Conservation (phyloP, 2,329 filamentous ascomycete genomes). For the Falciphora oryzae region DNA sequence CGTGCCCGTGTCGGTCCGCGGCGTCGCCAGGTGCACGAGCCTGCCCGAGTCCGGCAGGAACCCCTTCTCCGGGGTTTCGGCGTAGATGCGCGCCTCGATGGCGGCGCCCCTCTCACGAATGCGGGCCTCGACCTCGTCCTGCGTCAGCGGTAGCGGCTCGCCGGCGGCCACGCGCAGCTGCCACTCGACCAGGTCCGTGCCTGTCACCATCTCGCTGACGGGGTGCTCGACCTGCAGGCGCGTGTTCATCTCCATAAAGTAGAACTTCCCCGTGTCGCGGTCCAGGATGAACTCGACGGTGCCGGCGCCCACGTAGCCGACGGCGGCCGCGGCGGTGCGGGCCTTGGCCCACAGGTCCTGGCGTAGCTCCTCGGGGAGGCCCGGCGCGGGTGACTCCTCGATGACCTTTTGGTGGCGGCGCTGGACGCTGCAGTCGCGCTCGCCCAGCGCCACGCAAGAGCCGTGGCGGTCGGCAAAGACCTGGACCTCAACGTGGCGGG, state of each 20-base stretch:
- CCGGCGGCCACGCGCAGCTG: constrained; percentile 72
- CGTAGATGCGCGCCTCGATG: constrained; percentile 94
- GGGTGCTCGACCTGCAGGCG: constrained; percentile 95
- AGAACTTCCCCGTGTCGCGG: constrained; percentile 74
- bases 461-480: constrained; percentile 80
- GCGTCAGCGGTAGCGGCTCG: constrained; percentile 50
- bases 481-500: constrained; percentile 84
- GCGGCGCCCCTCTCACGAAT: constrained; percentile 77
- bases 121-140: constrained; percentile 61
- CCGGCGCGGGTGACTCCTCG: constrained; percentile 79
- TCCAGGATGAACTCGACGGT: constrained; percentile 91
- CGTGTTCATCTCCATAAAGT: constrained; percentile 80
- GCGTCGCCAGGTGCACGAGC: constrained; percentile 76
- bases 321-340: constrained; percentile 61
- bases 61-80: constrained; percentile 81
- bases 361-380: constrained; percentile 51
- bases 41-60: constrained; percentile 93
- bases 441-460: constrained; percentile 75
- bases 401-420: constrained; percentile 85
- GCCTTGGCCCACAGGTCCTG: constrained; percentile 62
- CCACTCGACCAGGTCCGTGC: constrained; percentile 82
- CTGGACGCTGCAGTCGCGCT: constrained; percentile 85
- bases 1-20: constrained; percentile 34
- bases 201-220: constrained; percentile 69
- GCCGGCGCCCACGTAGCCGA: constrained; percentile 82